These are phyloP conservation scores for Fusarium bulbicola DNA, from an alignment of 2,329 filamentous ascomycete species.

Conservation along the genomic window DNA sequence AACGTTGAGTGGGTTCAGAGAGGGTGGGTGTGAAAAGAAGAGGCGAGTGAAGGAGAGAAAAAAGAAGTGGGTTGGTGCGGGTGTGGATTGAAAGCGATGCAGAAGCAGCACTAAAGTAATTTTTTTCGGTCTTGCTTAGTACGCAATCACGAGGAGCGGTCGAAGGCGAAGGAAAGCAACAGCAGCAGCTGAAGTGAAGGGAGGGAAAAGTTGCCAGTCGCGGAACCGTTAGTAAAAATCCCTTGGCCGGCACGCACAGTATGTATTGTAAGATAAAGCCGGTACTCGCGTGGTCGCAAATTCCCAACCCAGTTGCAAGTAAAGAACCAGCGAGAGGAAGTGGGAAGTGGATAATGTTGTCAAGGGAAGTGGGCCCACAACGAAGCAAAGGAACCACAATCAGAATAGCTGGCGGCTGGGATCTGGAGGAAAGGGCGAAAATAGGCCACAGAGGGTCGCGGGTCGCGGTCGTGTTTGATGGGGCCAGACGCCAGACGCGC, in stretches of 20 bases:
- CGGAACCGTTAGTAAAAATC: conserved; percentile 39
- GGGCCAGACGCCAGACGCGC: conserved; percentile 44
- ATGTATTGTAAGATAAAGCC: conserved; percentile 15
- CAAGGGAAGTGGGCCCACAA: conserved; percentile 42
- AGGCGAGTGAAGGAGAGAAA: conserved; percentile 38
- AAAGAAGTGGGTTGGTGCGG: conserved; percentile 38
- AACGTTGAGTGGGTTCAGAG: conserved; percentile 36
- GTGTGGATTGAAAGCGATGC: conserved; percentile 35
- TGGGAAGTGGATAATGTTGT: conserved; percentile 41
- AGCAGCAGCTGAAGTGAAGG: neutral
- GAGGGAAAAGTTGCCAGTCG: conserved; percentile 6
- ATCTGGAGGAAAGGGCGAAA: conserved; percentile 39
- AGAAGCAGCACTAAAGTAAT: conserved; percentile 31
- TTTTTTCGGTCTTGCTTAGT: conserved; percentile 32
- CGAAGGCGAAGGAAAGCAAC: conserved; percentile 14
- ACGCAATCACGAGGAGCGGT: conserved; percentile 23
- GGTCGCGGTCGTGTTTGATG: conserved; percentile 42
- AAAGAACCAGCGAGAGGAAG: conserved; percentile 22
- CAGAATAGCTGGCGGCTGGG: conserved; percentile 42
- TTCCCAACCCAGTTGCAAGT: conserved; percentile 26
- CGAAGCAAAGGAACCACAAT: conserved; percentile 41
- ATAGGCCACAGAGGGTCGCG: conserved; percentile 39
- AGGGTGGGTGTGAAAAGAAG: conserved; percentile 36
- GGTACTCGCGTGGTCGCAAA: conserved; percentile 32
- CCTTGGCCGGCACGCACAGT: conserved; percentile 36